Percentiles rank a stretch among this genome's conserved stretches.
Conservation (phyloP, 2,329 filamentous ascomycete genomes). For the Thielaviopsis musarum region DNA sequence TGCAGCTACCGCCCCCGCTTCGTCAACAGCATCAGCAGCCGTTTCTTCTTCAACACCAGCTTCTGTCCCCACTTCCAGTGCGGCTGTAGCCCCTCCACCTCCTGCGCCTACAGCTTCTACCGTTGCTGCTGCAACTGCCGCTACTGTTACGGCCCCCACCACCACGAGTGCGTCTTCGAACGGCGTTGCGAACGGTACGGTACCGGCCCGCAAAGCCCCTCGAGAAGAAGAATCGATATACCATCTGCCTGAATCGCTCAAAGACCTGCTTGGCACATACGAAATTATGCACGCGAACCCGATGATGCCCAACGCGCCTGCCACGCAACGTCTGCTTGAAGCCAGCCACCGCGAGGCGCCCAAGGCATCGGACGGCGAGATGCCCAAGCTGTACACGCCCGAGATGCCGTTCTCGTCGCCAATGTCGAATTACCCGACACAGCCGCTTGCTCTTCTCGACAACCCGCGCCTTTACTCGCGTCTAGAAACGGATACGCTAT, state of each 20-base stretch:
- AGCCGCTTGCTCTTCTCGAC: constrained; percentile 81
- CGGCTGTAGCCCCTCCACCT: neutral
- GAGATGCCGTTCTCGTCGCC: constrained; percentile 60
- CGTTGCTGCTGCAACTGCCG: neutral
- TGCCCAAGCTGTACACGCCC: constrained; percentile 69
- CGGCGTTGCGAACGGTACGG: constrained; percentile 31
- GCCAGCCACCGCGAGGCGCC: constrained; percentile 59
- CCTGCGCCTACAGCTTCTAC: neutral
- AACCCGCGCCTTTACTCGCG: constrained; percentile 74
- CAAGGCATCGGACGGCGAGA: constrained; percentile 62
- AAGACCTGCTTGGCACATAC: constrained; percentile 82
- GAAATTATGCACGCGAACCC: constrained; percentile 63
- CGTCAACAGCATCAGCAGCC: constrained; percentile 41
- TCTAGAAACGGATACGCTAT: constrained; percentile 89
- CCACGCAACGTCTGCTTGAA: constrained; percentile 57
- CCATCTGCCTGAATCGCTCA: constrained; percentile 74
- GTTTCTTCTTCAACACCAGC: neutral
- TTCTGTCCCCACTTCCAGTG: neutral
- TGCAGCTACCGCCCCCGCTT: constrained; percentile 1
- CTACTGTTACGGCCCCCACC: neutral
- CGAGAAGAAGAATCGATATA: constrained; percentile 67
- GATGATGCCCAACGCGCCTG: constrained; percentile 41
- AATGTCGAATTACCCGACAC: constrained; percentile 74
- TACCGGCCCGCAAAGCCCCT: constrained; percentile 16
- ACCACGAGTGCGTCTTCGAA: constrained; percentile 28